These are phyloP conservation scores for Hypoxylon sp. DNA, from an alignment of 2,329 filamentous ascomycete genomes.

Conservation along the genomic window DNA sequence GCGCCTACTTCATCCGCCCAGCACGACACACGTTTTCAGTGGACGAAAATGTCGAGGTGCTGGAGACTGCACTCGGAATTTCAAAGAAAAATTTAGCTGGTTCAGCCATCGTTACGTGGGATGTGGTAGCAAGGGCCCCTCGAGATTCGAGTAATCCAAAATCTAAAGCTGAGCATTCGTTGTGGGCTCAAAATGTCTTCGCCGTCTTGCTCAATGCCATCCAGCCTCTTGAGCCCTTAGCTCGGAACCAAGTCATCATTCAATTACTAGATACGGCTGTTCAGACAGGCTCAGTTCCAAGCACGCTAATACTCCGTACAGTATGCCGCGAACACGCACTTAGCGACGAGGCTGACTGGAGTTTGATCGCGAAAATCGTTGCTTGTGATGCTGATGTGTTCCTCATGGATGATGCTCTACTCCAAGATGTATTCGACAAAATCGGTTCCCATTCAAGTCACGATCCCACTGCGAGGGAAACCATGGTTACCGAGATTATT, in stretches of 20 bases:
- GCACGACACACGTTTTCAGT: slow-evolving; percentile 62
- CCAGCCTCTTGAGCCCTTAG: slow-evolving; percentile 27
- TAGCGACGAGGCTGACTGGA: slow-evolving; percentile 53
- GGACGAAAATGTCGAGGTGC: slow-evolving; percentile 56
- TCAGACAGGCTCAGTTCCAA: slow-evolving; percentile 52
- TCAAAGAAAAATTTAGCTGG: slow-evolving; percentile 53
- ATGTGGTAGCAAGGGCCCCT: slow-evolving; percentile 46
- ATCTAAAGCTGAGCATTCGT: slow-evolving; percentile 49
- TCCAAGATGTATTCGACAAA: slow-evolving; percentile 50
- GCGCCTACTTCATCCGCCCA: slow-evolving; percentile 64
- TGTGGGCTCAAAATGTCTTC: slow-evolving; percentile 49
- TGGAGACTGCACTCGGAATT: slow-evolving; percentile 58
- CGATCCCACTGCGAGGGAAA: slow-evolving; percentile 41
- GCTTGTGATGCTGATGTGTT: slow-evolving; percentile 61
- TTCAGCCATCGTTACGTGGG: slow-evolving; percentile 60
- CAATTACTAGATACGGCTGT: slow-evolving; percentile 54
- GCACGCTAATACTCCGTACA: slow-evolving; percentile 50
- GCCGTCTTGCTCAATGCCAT: slow-evolving; percentile 42
- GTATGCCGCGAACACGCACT: slow-evolving; percentile 50
- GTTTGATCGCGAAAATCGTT: slow-evolving; percentile 57
- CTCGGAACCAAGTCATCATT: slow-evolving; percentile 47
- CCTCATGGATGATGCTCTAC: slow-evolving; percentile 52
- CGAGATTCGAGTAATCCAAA: slow-evolving; percentile 48
- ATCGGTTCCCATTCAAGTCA: slow-evolving; percentile 48
- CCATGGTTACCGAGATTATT: slow-evolving; percentile 52